Conservation (phyloP, 768 basidiomycete genomes). For the Suillus alpinus region DNA sequence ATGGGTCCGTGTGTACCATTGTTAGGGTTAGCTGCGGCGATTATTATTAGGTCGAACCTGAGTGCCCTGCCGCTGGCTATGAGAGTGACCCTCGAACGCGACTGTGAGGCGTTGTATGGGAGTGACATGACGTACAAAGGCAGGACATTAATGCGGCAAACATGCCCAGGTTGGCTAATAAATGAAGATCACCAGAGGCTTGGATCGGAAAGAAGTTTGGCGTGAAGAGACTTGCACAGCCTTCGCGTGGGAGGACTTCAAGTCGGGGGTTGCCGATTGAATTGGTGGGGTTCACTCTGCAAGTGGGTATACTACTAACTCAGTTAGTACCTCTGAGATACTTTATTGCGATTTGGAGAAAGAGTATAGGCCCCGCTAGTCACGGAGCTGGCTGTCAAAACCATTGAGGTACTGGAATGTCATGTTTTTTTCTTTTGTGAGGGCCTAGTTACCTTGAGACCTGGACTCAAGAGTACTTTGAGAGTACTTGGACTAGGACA, state of each 20-base stretch:
- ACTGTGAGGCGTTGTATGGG: background rate
- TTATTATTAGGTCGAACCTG: conserved; percentile 8
- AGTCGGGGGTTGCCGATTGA: conserved; percentile 27
- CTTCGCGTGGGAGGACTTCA: conserved; percentile 24
- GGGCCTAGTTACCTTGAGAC: background rate
- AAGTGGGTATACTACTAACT: conserved; percentile 23
- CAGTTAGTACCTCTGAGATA: conserved; percentile 8
- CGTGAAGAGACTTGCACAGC: conserved; percentile 23
- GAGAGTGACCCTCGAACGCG: conserved; percentile 5
- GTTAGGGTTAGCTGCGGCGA: conserved; percentile 5
- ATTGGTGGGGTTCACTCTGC: conserved; percentile 17
- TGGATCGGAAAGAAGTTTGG: conserved; percentile 17
- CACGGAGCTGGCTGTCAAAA: conserved; percentile 12
- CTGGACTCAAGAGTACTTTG: background rate
- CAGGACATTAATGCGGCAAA: conserved; percentile 28
- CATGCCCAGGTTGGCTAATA: conserved; percentile 36
- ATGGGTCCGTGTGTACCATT: conserved; percentile 4
- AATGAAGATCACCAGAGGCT: conserved; percentile 7
- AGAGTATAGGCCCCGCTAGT: conserved; percentile 11
- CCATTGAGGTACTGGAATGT: background rate
- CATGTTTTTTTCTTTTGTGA: background rate
- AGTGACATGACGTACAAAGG: background rate
- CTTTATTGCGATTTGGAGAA: conserved; percentile 8
- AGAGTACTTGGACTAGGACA: conserved; percentile 5
- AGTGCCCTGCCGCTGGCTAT: background rate